Evolutionary conservation across 2,329 filamentous ascomycete species (phyloP).

Genomic region (Fusarium humuli): DNA sequence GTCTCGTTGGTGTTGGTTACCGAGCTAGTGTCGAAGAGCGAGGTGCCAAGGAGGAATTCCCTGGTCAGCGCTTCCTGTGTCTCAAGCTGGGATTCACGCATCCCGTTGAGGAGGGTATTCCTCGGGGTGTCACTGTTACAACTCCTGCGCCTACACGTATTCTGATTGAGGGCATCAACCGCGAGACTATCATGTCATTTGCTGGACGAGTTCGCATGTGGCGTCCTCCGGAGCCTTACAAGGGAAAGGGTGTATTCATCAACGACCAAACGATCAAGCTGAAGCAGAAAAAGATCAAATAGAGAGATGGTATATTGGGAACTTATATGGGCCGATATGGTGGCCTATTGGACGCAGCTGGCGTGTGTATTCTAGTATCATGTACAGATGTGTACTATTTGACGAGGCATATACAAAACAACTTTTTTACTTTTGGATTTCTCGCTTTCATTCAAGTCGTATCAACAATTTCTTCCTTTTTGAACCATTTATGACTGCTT

Average conservation of each 20-base stretch:
- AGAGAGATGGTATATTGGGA: slow-evolving; percentile 49
- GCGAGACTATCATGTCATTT: slow-evolving; percentile 89
- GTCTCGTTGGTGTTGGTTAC: slow-evolving; percentile 95
- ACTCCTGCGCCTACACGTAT: slow-evolving; percentile 92
- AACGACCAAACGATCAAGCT: slow-evolving; percentile 97
- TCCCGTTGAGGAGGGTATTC: slow-evolving; percentile 89
- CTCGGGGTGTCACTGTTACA: slow-evolving; percentile 84
- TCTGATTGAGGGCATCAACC: slow-evolving; percentile 87
- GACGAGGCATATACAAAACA: slow-evolving; percentile 48
- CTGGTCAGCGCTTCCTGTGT: slow-evolving; percentile 88
- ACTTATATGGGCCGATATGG: slow-evolving; percentile 12
- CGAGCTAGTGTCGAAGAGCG: slow-evolving; percentile 85
- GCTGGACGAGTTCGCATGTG: slow-evolving; percentile 89
- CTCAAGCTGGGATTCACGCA: slow-evolving; percentile 98
- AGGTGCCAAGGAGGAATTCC: slow-evolving; percentile 79
- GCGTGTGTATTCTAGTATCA: slow-evolving; percentile 49
- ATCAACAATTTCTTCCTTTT: neutral
- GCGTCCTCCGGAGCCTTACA: slow-evolving; percentile 96
- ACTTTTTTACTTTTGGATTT: slow-evolving; percentile 35
- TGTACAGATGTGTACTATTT: slow-evolving; percentile 50
- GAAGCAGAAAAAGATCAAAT: slow-evolving; percentile 98
- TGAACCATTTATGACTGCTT: slow-evolving; percentile 42
- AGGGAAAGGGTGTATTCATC: slow-evolving; percentile 99
- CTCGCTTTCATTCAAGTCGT: slow-evolving; percentile 18
- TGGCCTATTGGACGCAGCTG: slow-evolving; percentile 41